Percentiles rank a stretch among this genome's conserved stretches.
These are phyloP conservation scores for Saraca asoca DNA, from an alignment of 331 rosid species.

Conservation along the genomic window DNA sequence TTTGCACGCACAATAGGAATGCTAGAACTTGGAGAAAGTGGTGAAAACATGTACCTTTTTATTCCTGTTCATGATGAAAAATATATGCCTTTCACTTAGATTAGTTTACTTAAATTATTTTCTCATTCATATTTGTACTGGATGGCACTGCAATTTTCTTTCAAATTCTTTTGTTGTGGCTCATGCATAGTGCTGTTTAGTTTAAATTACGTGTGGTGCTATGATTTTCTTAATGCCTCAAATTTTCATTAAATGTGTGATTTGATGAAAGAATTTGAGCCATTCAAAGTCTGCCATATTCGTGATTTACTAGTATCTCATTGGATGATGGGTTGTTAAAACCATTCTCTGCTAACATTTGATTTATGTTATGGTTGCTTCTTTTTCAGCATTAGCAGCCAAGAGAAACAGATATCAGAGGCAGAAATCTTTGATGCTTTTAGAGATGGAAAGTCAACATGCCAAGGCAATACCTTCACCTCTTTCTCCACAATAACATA, in stretches of 20 bases:
- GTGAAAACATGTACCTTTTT: too few relatives aligned
- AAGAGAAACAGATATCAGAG: slow-evolving; percentile 86
- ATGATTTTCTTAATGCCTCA: too few relatives aligned
- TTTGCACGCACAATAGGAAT: too few relatives aligned
- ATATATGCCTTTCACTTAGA: too few relatives aligned
- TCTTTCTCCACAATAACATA: slow-evolving; percentile 43
- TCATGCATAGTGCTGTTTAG: background rate
- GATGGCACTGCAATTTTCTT: background rate
- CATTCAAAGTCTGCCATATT: slow-evolving; percentile 8
- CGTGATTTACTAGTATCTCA: background rate
- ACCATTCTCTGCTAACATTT: slow-evolving; percentile 20
- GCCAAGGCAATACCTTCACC: slow-evolving; percentile 79
- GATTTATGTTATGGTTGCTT: slow-evolving; percentile 29
- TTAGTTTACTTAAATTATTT: too few relatives aligned
- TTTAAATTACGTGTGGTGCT: too few relatives aligned
- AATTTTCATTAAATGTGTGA: background rate
- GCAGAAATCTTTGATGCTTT: slow-evolving; percentile 87
- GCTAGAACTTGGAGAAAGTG: too few relatives aligned
- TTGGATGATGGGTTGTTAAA: background rate
- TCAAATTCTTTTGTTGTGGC: slow-evolving; percentile 15
- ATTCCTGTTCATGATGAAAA: too few relatives aligned
- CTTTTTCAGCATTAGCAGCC: slow-evolving; percentile 75
- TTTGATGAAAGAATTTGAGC: background rate
- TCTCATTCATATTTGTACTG: too few relatives aligned
- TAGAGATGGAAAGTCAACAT: slow-evolving; percentile 98